These are phyloP conservation scores for Xylariomycetidae sp. DNA, from an alignment of 2,329 filamentous ascomycete genomes.

Conservation along the genomic window DNA sequence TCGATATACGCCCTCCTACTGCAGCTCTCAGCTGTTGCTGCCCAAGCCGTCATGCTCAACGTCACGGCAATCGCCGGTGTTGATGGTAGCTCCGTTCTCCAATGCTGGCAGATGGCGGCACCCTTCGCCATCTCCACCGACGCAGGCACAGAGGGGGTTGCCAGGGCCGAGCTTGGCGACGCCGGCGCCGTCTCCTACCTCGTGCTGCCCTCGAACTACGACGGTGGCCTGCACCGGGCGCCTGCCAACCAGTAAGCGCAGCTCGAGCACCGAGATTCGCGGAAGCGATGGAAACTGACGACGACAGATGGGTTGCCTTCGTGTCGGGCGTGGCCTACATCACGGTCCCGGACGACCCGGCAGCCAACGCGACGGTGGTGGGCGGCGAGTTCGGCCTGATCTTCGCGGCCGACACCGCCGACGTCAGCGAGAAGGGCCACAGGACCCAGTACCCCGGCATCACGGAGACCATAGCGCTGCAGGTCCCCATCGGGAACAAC, in stretches of 20 bases:
- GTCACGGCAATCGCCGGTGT: constrained; percentile 31
- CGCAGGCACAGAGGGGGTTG: constrained; percentile 27
- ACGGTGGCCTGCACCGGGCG: constrained; percentile 36
- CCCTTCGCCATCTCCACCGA: constrained; percentile 28
- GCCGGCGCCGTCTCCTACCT: constrained; percentile 28
- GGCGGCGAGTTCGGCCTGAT: constrained; percentile 35
- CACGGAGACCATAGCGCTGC: constrained; percentile 30
- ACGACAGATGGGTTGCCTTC: constrained; percentile 28
- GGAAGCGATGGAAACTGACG: neutral
- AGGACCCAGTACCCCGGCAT: constrained; percentile 32
- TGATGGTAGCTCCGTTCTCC: constrained; percentile 31
- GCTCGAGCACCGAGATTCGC: neutral
- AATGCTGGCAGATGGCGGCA: constrained; percentile 37
- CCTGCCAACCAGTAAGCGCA: constrained; percentile 32
- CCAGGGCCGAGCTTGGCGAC: constrained; percentile 24
- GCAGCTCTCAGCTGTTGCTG: constrained; percentile 2
- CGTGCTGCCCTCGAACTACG: constrained; percentile 30
- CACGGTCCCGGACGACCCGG: constrained; percentile 30
- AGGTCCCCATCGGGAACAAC: constrained; percentile 31
- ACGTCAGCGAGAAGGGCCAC: constrained; percentile 34
- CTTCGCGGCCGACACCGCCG: constrained; percentile 35
- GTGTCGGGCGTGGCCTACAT: constrained; percentile 35
- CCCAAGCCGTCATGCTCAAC: constrained; percentile 24
- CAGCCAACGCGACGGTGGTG: constrained; percentile 27
- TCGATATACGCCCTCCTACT: constrained; percentile 2